Percentiles rank a stretch among this genome's conserved stretches.
Evolutionary conservation across 73 alveolate genomes (phyloP).

Genomic region (Paramecium pentaurelia): DNA sequence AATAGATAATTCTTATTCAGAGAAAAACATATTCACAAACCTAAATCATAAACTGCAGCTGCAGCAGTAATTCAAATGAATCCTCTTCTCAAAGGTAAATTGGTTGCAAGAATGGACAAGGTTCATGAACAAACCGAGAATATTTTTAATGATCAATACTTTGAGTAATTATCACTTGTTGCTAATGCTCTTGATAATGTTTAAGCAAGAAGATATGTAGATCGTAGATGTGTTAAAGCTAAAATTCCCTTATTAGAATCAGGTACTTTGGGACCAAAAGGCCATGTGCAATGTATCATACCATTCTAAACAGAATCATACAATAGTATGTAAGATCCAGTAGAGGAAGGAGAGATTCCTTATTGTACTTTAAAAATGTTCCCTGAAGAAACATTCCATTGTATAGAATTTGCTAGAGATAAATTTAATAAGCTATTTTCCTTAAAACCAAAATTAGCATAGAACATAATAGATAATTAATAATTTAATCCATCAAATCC

Average conservation of each 20-base stretch:
- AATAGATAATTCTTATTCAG: slow-evolving; percentile 91
- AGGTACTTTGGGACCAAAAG: slow-evolving; percentile 97
- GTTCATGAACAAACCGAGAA: slow-evolving; percentile 86
- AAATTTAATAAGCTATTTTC: slow-evolving; percentile 87
- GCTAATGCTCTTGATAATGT: slow-evolving; percentile 95
- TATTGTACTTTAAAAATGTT: slow-evolving; percentile 95
- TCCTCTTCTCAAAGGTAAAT: slow-evolving; percentile 74
- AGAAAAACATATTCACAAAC: slow-evolving; percentile 90
- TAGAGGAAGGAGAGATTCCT: slow-evolving; percentile 89
- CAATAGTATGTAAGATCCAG: slow-evolving; percentile 88
- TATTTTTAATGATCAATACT: slow-evolving; percentile 81
- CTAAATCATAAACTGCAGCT: slow-evolving; percentile 93
- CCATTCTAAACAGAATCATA: slow-evolving; percentile 92
- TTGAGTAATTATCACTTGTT: slow-evolving; percentile 71
- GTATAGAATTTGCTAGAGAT: slow-evolving; percentile 96
- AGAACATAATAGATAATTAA: slow-evolving; percentile 72
- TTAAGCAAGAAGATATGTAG: slow-evolving; percentile 92
- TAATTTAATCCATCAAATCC: slow-evolving; percentile 69
- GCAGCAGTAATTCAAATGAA: slow-evolving; percentile 93
- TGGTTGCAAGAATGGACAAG: slow-evolving; percentile 87
- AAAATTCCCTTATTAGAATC: slow-evolving; percentile 85
- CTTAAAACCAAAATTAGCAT: slow-evolving; percentile 72
- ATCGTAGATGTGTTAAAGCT: slow-evolving; percentile 81
- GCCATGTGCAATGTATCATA: slow-evolving; percentile 89
- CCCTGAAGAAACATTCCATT: slow-evolving; percentile 96